Evolutionary conservation across 2,329 filamentous ascomycete genomes (phyloP).

Genomic region (Metarhizium sp.): DNA sequence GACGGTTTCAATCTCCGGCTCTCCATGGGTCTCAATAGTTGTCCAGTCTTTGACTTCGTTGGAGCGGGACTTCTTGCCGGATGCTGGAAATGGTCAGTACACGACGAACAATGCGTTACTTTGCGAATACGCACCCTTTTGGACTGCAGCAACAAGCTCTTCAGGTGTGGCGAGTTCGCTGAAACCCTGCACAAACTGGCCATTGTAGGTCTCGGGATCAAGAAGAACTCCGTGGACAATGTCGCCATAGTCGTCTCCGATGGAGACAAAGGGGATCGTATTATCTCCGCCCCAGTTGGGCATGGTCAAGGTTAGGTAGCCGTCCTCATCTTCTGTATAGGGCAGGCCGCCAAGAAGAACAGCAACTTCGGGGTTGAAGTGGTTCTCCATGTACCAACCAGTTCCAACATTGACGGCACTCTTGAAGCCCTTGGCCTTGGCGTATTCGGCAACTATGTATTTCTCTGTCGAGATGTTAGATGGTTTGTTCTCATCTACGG

Average conservation of each 20-base stretch:
- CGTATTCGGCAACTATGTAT: constrained; percentile 26
- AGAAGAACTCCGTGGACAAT: constrained; percentile 35
- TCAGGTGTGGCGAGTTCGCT: too few species aligned
- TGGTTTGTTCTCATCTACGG: background rate
- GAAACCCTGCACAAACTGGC: constrained; percentile 6
- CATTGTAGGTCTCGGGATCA: constrained; percentile 26
- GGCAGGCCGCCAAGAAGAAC: constrained; percentile 32
- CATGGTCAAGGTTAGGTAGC: background rate
- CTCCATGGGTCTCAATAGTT: constrained; percentile 18
- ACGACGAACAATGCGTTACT: too few species aligned
- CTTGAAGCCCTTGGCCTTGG: constrained; percentile 22
- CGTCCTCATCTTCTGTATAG: background rate
- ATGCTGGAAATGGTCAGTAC: too few species aligned
- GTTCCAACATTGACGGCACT: constrained; percentile 25
- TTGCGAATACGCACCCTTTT: too few species aligned
- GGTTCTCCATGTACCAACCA: constrained; percentile 34
- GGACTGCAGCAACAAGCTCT: too few species aligned
- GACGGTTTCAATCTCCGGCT: constrained; percentile 22
- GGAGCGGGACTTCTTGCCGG: too few species aligned
- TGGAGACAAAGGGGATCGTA: constrained; percentile 27
- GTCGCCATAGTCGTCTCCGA: constrained; percentile 33
- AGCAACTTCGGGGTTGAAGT: constrained; percentile 23
- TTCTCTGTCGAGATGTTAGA: constrained; percentile 21
- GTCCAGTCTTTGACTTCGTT: too few species aligned
- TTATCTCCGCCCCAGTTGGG: constrained; percentile 29